Percentiles rank a stretch among this genome's conserved stretches.
phyloP scores from a whole-genome alignment of 495 filamentous ascomycete species.

The Thermothielavioides terrestris region DNA sequence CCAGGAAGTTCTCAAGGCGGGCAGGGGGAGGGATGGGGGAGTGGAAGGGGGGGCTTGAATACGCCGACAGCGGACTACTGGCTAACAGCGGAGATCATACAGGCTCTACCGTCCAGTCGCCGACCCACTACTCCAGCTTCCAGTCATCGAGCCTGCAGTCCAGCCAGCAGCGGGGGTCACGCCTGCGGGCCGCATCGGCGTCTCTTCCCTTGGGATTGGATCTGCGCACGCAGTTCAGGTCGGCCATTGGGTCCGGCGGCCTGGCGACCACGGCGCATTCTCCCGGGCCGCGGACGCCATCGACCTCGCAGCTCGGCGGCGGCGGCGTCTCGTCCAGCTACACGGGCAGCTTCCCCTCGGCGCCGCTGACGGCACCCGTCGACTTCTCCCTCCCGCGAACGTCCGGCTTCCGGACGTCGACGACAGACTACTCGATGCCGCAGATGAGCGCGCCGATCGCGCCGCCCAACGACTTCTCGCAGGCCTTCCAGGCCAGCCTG shows the following conservation, averaged over 20 bases:
- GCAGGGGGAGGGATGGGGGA: too few relatives aligned
- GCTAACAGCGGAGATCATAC: not conserved
- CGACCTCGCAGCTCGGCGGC: slow-evolving; percentile 32
- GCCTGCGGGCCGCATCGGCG: slow-evolving; percentile 40
- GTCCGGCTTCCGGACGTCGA: slow-evolving; percentile 30
- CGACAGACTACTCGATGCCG: slow-evolving; percentile 44
- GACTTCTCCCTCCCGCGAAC: slow-evolving; percentile 46
- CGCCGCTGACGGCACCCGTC: slow-evolving; percentile 45
- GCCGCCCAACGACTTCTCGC: slow-evolving; percentile 43
- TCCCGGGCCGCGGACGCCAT: slow-evolving; percentile 26
- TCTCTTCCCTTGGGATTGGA: slow-evolving; percentile 40
- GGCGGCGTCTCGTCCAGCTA: slow-evolving; percentile 35
- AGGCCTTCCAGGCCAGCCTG: slow-evolving; percentile 42
- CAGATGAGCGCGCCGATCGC: slow-evolving; percentile 50
- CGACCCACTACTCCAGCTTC: slow-evolving; percentile 36
- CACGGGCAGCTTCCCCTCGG: slow-evolving; percentile 44
- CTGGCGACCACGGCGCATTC: slow-evolving; percentile 35
- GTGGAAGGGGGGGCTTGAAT: too few relatives aligned
- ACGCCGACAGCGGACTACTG: too few relatives aligned
- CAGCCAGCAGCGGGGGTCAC: slow-evolving; percentile 34
- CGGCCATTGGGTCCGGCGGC: slow-evolving; percentile 31
- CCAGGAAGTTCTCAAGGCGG: not conserved
- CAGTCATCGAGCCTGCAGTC: slow-evolving; percentile 33
- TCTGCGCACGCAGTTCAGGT: slow-evolving; percentile 42
- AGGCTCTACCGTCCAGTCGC: slow-evolving; percentile 42